A percentile compares a stretch with the other conserved stretches of the same genome.
phyloP scores from a whole-genome alignment of 2,329 filamentous ascomycete species.

The Fusarium nodosum region DNA sequence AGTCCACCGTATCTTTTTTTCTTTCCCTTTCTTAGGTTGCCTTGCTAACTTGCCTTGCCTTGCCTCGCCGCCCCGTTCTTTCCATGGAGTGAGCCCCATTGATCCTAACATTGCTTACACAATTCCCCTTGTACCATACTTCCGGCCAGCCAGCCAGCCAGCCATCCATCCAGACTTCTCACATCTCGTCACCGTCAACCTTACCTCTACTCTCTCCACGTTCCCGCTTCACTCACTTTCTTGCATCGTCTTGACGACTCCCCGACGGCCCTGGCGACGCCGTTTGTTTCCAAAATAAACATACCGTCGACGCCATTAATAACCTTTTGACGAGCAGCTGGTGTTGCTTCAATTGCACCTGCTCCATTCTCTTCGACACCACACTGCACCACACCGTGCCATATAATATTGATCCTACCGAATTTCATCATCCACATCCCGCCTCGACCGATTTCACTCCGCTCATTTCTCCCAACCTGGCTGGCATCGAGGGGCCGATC shows the following conservation, averaged over 20 bases:
- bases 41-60: conserved; percentile 5
- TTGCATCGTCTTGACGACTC: conserved; percentile 42
- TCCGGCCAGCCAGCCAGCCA: conserved; percentile 6
- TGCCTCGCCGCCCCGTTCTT: conserved; percentile 46
- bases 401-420: background rate
- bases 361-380: conserved; percentile 34
- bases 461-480: conserved; percentile 51
- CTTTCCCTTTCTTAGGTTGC: conserved; percentile 9
- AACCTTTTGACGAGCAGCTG: conserved; percentile 41
- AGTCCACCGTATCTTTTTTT: conserved; percentile 51
- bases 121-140: conserved; percentile 43
- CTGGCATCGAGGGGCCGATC: conserved; percentile 56
- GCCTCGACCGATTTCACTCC: conserved; percentile 36
- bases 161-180: conserved; percentile 31
- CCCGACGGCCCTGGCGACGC: conserved; percentile 42
- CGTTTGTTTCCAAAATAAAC: conserved; percentile 26
- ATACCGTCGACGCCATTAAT: conserved; percentile 20
- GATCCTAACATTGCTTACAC: conserved; percentile 47
- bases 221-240: conserved; percentile 28
- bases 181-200: conserved; percentile 40
- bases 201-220: conserved; percentile 36
- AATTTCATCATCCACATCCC: conserved; percentile 21
- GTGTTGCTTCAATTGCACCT: conserved; percentile 47
- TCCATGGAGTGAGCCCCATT: conserved; percentile 7
- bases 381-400: conserved; percentile 9